A percentile compares a stretch with the other conserved stretches of the same genome.
These are phyloP conservation scores for Nicotiana otophora DNA, from an alignment of 257 asterid genomes.

Conservation along the genomic window DNA sequence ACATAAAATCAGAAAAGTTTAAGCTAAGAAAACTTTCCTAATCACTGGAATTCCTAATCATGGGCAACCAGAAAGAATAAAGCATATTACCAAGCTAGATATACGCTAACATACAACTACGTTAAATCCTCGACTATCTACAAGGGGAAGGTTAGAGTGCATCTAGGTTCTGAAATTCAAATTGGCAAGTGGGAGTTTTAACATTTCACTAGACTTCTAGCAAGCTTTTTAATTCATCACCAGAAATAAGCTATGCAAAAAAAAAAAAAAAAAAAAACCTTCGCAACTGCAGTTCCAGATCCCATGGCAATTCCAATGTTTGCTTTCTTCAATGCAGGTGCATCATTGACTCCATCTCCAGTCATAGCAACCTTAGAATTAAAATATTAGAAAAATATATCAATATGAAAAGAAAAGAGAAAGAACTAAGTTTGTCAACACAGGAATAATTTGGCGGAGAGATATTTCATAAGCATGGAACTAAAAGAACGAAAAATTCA, in stretches of 20 bases:
- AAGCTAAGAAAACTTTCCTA: conserved; percentile 2
- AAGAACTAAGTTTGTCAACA: not conserved
- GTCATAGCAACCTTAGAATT: conserved; percentile 94
- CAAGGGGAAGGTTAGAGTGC: not conserved
- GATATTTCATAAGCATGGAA: conserved; percentile 8
- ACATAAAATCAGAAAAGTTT: not conserved
- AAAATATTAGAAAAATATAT: conserved; percentile 13
- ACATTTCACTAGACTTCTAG: not conserved
- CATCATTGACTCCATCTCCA: conserved; percentile 99
- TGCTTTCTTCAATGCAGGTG: conserved; percentile 98
- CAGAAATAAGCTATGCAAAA: not conserved
- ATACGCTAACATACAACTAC: not conserved
- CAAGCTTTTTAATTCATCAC: not conserved
- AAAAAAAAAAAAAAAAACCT: conserved; percentile 37
- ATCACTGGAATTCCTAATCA: not conserved
- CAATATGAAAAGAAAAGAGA: not conserved
- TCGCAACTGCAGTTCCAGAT: conserved; percentile 99
- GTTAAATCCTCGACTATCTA: not conserved
- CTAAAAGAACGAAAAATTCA: not conserved
- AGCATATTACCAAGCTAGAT: not conserved
- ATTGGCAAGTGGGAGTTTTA: not conserved
- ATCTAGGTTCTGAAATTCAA: not conserved
- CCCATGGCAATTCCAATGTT: conserved; percentile 99
- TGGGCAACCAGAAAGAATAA: conserved; percentile 1
- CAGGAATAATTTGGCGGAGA: not conserved